Evolutionary conservation across 257 asterid species (phyloP).

Genomic region (Parsonsia alboflavescens): DNA sequence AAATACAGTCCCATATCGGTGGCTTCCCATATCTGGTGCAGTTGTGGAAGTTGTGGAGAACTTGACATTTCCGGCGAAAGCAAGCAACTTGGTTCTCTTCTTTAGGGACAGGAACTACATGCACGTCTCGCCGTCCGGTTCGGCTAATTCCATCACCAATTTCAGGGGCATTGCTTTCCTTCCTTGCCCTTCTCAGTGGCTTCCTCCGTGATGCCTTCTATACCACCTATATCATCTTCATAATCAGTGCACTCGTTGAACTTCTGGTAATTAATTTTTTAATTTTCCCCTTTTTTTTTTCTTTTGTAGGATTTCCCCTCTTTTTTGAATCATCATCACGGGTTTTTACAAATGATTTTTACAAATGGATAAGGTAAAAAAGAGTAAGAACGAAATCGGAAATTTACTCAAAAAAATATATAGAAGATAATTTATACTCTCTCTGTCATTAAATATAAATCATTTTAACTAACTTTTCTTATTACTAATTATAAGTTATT

Average conservation of each 20-base stretch:
- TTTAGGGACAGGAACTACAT: constrained; percentile 54
- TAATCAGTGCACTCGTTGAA: constrained; percentile 53
- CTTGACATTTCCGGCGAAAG: constrained; percentile 85
- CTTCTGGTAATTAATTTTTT: constrained; percentile 53
- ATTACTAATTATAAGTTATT: too few relatives aligned
- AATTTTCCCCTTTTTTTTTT: too few relatives aligned
- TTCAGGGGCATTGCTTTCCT: constrained; percentile 95
- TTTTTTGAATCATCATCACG: neutral
- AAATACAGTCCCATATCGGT: too few relatives aligned
- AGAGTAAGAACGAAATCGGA: too few relatives aligned
- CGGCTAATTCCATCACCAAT: constrained; percentile 81
- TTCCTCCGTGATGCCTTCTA: constrained; percentile 77
- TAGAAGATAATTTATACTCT: too few relatives aligned
- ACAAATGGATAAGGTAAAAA: too few relatives aligned
- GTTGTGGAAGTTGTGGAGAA: constrained; percentile 93
- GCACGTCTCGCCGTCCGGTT: constrained; percentile 70
- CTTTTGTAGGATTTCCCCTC: too few relatives aligned
- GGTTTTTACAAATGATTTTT: too few relatives aligned
- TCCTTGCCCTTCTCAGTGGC: constrained; percentile 84
- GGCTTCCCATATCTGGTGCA: constrained; percentile 21
- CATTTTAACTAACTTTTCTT: too few relatives aligned
- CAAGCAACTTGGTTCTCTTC: constrained; percentile 83
- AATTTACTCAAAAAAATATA: too few relatives aligned
- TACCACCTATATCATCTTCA: constrained; percentile 62
- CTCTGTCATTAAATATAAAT: too few relatives aligned